phyloP scores from a whole-genome alignment of 2,329 filamentous ascomycete genomes.

The Thelonectria blattea region DNA sequence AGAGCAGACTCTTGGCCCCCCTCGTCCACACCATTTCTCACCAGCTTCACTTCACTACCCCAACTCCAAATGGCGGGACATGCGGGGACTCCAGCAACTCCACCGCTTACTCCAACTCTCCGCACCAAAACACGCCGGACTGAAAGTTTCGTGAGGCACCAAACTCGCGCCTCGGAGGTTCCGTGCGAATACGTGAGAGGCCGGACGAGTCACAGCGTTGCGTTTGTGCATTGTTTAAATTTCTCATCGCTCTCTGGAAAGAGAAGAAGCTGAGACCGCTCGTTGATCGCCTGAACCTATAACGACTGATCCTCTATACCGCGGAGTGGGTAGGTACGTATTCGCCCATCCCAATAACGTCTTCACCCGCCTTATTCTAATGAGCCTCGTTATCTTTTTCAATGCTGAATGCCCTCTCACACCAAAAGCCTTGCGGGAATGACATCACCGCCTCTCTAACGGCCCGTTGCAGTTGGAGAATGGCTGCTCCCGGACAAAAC shows the following conservation, averaged over 20 bases:
- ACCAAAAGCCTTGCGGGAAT: not conserved
- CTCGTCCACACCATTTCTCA: not conserved
- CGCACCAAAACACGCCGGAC: not conserved
- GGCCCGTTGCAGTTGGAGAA: slow-evolving; percentile 1
- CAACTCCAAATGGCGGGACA: not conserved
- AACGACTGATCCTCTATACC: not conserved
- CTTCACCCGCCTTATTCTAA: not conserved
- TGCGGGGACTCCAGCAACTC: slow-evolving; percentile 3
- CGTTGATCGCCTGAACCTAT: not conserved
- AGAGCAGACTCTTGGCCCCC: no score
- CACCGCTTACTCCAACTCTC: not conserved
- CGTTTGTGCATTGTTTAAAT: not conserved
- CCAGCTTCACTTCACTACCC: not conserved
- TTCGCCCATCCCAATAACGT: not conserved
- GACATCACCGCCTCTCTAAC: not conserved
- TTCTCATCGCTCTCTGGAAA: no score
- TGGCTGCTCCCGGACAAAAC: not conserved
- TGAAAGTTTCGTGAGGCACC: not conserved
- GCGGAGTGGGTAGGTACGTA: no score
- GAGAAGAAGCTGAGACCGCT: not conserved
- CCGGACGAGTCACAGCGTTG: not conserved
- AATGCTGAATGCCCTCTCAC: not conserved
- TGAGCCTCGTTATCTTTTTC: not conserved
- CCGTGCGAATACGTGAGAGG: not conserved
- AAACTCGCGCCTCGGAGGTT: not conserved